Evolutionary conservation across 75 land plant genomes (phyloP).

Genomic region (Sequoia sempervirens): DNA sequence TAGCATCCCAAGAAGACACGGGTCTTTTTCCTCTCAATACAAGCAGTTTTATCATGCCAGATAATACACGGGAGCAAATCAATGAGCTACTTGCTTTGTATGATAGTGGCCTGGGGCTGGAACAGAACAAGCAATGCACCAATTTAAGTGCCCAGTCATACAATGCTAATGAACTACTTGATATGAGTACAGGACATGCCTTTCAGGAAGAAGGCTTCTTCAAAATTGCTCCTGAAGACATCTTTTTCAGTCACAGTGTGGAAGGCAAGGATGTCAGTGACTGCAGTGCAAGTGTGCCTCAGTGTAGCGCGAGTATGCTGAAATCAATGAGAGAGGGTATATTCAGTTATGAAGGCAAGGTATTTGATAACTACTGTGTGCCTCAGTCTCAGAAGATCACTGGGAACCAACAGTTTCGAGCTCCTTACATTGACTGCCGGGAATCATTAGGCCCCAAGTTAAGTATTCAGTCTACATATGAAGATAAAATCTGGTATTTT

Average conservation of each 20-base stretch:
- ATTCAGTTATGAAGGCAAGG: not conserved
- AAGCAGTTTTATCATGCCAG: not conserved
- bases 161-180: not conserved
- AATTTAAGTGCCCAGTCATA: not conserved
- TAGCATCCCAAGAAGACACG: not conserved
- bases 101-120: conserved; percentile 1
- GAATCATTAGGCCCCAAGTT: conserved; percentile 1
- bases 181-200: not conserved
- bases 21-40: not conserved
- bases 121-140: conserved; percentile 2
- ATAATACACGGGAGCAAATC: conserved; percentile 1
- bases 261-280: not conserved
- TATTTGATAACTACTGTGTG: not conserved
- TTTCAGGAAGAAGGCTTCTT: not conserved
- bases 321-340: not conserved
- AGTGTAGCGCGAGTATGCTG: not conserved
- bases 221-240: not conserved
- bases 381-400: conserved; percentile 5
- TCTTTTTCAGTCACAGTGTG: not conserved
- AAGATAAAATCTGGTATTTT: conserved; percentile 2
- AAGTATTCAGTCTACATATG: not conserved
- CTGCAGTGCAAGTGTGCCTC: conserved; percentile 1
- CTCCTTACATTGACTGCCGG: not conserved
- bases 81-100: conserved; percentile 12
- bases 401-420: not conserved